Evolutionary conservation across 2,329 filamentous ascomycete species (phyloP), one percentile per base, ranked within the genome.

Genomic region (Claviceps paspali): DNA sequence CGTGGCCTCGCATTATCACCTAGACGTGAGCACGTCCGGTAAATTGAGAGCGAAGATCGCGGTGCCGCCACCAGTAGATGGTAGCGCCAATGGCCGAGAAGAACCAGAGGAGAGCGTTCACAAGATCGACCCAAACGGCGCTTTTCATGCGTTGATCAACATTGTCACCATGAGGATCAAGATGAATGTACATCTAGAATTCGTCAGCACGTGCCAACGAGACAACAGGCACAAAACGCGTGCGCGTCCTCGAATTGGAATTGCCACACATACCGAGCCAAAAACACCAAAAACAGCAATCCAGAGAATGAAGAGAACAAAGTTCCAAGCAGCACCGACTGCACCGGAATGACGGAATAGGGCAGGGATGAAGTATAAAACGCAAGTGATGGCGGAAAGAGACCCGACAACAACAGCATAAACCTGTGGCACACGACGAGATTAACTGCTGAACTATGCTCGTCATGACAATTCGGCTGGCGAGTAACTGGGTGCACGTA

Each of bases 271-370:
- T 52, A 67, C 74, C 48, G 70, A 76, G 38, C 78, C 86, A 53
- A 94, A 94, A 42, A 91, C 63, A 14, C 84, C 86, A 54, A 93
- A 93, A 5, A 91, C 66, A 2, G 76, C 73, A 41, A 85, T 74
- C 79, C 83, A 93, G 22, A 92, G 69, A 44, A 91, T 64, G 48
- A 81, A 82, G 14, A 92, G 58, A 11, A 88, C 53, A 27, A 67
- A 60, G 55, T 86, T 80, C 77, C 82, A 85, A 35, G 65, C 59
- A 51, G 82, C 81, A 37, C 74, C 59, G 32, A 64, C 45, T 19
- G 59, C 26, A 32, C 55, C 51, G 17, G 63, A 63, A 43, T 69
- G 59, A 42, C 67, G 65, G 32, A 72, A 51, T 38, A 80, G 57
- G 45, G 76, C 69, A 5, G 81, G 73, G 7, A 84, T 52, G 38